phyloP scores from a whole-genome alignment of 1,284 basidiomycete species.

The Irpex rosettiformis region DNA sequence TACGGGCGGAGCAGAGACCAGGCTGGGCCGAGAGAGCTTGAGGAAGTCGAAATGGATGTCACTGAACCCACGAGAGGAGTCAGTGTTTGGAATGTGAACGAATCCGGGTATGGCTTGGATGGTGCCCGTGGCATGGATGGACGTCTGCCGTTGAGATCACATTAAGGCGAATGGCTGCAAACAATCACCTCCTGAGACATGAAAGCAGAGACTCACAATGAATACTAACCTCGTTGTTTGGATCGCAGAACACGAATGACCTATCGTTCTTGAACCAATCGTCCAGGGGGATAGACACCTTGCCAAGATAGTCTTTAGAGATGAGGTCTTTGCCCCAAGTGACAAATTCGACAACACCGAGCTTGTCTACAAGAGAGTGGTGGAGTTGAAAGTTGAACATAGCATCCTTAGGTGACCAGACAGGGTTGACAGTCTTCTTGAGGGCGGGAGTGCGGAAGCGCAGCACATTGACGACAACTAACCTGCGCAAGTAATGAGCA shows the following conservation, averaged over 20 bases:
- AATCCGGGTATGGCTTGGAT: conserved; percentile 80
- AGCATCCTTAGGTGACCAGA: conserved; percentile 67
- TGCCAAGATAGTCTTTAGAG: conserved; percentile 92
- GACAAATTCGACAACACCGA: conserved; percentile 81
- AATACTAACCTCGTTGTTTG: conserved; percentile 50
- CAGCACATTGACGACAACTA: conserved; percentile 69
- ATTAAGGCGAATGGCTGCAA: conserved; percentile 16
- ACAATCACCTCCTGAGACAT: not conserved
- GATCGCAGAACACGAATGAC: conserved; percentile 51
- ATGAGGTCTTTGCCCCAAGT: conserved; percentile 92
- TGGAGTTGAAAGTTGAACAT: conserved; percentile 88
- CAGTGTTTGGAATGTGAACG: conserved; percentile 43
- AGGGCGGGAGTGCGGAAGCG: conserved; percentile 78
- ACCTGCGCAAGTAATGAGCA: conserved; percentile 39
- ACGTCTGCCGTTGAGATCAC: conserved; percentile 66
- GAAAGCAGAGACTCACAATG: not conserved
- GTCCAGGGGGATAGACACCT: conserved; percentile 71
- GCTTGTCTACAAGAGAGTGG: conserved; percentile 65
- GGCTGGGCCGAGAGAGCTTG: conserved; percentile 58
- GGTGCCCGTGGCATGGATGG: conserved; percentile 57
- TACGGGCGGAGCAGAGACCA: conserved; percentile 81
- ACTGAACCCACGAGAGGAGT: conserved; percentile 41
- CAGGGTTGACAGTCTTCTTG: conserved; percentile 77
- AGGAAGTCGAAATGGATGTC: conserved; percentile 64
- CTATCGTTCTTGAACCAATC: conserved; percentile 73